Evolutionary conservation across 257 asterid genomes (phyloP), one percentile per base, ranked within the genome.

Genomic region (Voacanga thouarsii): DNA sequence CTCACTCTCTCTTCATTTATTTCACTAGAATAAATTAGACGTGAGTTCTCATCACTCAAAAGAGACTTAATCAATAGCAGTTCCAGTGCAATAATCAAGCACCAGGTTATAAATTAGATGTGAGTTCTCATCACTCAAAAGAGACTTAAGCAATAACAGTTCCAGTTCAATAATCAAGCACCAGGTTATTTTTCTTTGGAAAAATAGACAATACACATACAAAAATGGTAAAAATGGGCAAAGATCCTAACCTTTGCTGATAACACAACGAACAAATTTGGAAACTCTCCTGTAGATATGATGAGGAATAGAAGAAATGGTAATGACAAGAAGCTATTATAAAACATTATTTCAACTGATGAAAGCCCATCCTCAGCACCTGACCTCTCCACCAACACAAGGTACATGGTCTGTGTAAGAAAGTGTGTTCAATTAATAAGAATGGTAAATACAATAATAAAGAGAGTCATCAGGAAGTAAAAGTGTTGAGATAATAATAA

Each of bases 301-400:
- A 96, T 93, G 82, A 96, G 97, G 88, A 96, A 88, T 51, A 90
- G 77, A 50, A 96, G 97, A 86, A 93, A 89, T 4, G 98, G 99
- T 75, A 96, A 76, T 6, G 99, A 96, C 81, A 96, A 80, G 72
- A 96, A 39, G 77, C 98, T 92, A 86, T 93, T 96, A 75, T 96
- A 93, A 72, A 90, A 85, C 99, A 96, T 96, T 79, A 96, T 92
- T 85, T 96, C 99, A 39, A 96, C 81, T 12, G 99, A 93, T 12
- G 96, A 87, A 83, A 96, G 97, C 74, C 98, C 98, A 65, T 93
- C 99, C 83, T 96, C 99, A 71, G 95, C 98, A 72, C 99, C 98
- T 12, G 99, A 92, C 85, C 89, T 92, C 84, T 96, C 99, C 75
- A 96, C 99, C 83, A 96, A 84, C 44, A 96, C 92, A 59, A 93